phyloP scores from a whole-genome alignment of 306 rosid genomes.

The Trichosanthes truncata region DNA sequence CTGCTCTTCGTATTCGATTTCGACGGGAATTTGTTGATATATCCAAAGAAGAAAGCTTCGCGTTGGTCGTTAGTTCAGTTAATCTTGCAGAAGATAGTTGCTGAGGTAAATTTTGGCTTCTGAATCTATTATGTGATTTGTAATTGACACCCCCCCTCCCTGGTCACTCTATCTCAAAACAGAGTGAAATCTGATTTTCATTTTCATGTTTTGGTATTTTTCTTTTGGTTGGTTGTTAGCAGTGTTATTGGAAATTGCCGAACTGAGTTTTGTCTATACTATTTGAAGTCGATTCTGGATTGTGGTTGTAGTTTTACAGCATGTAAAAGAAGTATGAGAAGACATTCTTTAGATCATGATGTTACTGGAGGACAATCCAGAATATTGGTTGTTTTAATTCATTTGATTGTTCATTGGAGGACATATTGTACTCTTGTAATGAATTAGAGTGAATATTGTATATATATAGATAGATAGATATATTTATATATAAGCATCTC shows the following conservation, averaged over 20 bases:
- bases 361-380: too few relatives aligned
- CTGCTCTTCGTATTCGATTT: neutral
- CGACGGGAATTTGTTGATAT: neutral
- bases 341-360: neutral
- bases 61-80: neutral
- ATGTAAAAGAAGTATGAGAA: neutral
- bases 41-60: neutral
- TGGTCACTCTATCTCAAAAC: neutral
- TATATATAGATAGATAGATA: neutral
- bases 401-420: neutral
- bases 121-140: neutral
- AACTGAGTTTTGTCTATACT: neutral
- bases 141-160: neutral
- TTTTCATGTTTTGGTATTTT: neutral
- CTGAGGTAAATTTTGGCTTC: neutral
- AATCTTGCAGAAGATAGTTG: neutral
- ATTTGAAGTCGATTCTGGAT: neutral
- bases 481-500: neutral
- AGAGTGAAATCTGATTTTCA: neutral
- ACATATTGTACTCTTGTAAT: neutral
- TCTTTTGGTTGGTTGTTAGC: neutral
- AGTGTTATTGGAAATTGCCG: neutral
- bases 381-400: neutral
- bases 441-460: neutral
- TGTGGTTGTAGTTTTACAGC: neutral